These are phyloP conservation scores for Arthrinium puccinioides DNA, from an alignment of 2,329 filamentous ascomycete genomes.

Conservation along the genomic window DNA sequence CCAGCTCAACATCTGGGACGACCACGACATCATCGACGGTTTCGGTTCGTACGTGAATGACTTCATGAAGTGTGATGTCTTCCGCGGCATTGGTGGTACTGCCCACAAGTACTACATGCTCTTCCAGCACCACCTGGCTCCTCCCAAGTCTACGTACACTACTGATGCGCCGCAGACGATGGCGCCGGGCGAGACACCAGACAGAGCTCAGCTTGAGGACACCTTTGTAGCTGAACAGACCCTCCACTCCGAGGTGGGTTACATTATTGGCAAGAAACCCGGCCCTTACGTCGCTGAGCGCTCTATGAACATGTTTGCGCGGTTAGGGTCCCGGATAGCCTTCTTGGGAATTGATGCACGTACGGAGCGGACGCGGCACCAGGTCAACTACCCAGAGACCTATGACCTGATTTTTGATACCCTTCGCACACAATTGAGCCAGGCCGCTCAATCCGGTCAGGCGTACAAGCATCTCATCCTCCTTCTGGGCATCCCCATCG, in stretches of 20 bases:
- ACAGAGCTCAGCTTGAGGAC: slow-evolving; percentile 66
- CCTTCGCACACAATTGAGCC: slow-evolving; percentile 65
- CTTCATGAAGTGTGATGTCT: slow-evolving; percentile 90
- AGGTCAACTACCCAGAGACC: slow-evolving; percentile 90
- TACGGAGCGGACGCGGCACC: slow-evolving; percentile 88
- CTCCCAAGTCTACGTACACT: slow-evolving; percentile 79
- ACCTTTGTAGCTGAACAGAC: slow-evolving; percentile 56
- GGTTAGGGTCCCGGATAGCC: slow-evolving; percentile 73
- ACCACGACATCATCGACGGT: slow-evolving; percentile 89
- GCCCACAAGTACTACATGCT: slow-evolving; percentile 98
- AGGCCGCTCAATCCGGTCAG: slow-evolving; percentile 56
- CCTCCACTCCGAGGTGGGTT: slow-evolving; percentile 55
- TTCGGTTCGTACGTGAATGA: slow-evolving; percentile 90
- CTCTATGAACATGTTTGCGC: slow-evolving; percentile 81
- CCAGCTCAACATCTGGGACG: slow-evolving; percentile 97
- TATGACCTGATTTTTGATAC: slow-evolving; percentile 79
- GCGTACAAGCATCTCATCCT: slow-evolving; percentile 86
- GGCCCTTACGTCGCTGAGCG: slow-evolving; percentile 86
- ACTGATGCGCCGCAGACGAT: slow-evolving; percentile 54
- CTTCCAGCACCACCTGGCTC: slow-evolving; percentile 90
- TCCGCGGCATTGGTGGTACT: slow-evolving; percentile 82
- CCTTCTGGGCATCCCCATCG: slow-evolving; percentile 79
- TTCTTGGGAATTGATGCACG: slow-evolving; percentile 88
- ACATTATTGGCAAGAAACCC: slow-evolving; percentile 69
- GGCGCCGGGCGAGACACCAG: slow-evolving; percentile 53